Base-by-base conservation (phyloP, 148 eudicot genomes). In the Cornus suecica region DNA sequence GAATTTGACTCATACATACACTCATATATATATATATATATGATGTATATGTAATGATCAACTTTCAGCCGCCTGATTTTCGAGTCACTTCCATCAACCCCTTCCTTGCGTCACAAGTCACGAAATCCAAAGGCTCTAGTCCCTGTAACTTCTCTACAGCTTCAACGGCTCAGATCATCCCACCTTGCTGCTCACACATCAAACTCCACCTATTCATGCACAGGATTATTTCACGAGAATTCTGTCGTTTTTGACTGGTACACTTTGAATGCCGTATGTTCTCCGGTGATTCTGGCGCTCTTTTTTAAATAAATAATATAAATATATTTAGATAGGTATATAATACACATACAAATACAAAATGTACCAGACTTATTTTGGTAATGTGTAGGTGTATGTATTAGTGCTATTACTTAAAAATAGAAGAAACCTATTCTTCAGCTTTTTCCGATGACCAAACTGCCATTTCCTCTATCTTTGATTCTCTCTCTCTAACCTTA, bases 371-470 rank as follows among this genome's bases (percentile, higher is more conserved):
- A 52, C 58, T 52, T 58, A 58, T 58, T 18, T 58, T 58, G 62
- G 62, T n/a, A 18, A n/a, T 58, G 1, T n/a, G 20, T 18, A 58
- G 62, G 62, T 58, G 24, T 58, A 58, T 58, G n/a, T n/a, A 22
- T 58, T 54, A 48, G 13, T 48, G 10, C 2, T 23, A 14, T 14
- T 15, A 54, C n/a, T 54, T 58, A 58, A 65, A 66, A 66, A 31
- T 29, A 51, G 30, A 71, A 23, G 20, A 72, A 30, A 10, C 23
- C 24, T 28, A 29, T 24, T 61, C 27, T n/a, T 34, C 75, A 58
- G 67, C 67, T 42, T 63, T 62, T 73, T 67, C 34, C 68, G 22
- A 73, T 73, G 31, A 61, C 52, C 30, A 23, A 72, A 61, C 54
- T 37, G 68, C 61, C 56, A 73, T 30, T 25, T 29, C 54, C 27